Evolutionary conservation across 1,284 basidiomycete genomes (phyloP), one percentile per base, ranked within the genome.

Genomic region (Microbotryum lychnidis-dioicae): DNA sequence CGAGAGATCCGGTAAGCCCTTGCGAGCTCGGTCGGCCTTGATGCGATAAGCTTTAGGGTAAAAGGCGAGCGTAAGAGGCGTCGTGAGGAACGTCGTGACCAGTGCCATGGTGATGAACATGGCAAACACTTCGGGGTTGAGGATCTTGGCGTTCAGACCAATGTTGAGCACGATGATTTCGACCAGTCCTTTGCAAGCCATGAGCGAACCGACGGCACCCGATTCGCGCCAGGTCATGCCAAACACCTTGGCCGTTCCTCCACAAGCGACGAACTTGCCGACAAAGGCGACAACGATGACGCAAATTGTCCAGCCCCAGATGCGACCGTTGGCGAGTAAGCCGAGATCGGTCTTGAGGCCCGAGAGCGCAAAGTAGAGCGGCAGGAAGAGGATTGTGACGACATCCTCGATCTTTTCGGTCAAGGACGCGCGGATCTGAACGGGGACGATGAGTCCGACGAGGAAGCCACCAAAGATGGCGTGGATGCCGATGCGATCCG

Each of bases 101-200:
- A 75, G 62, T 6, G 73, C 76, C 75, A 76, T 76, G 44, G 75
- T 62, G 57, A 77, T 76, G 69, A 97, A 93, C 89, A 97, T 96
- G 16, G 80, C 80, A 70, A 83, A 83, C 23, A 81, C 77, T n/a
- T 74, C 73, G 37, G 75, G 80, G 44, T 87, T 84, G 57, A 98
- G 80, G 66, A 91, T 89, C 0, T 86, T 85, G 73, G 81, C 91
- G 63, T 81, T 74, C 2, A 91, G 80, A 65, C 91, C 92, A 68
- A 96, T 86, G 73, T 97, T 96, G 72, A 96, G 83, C 12, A 94
- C 92, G 67, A 96, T 93, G 52, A 94, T 55, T 53, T 71, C 69
- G 53, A 72, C 68, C 9, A 72, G 52, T 8, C 67, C 67, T 58
- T 69, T 69, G 61, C 67, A 69, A 6, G 67, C 91, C 91, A 97